Conservation (phyloP, 2,329 filamentous ascomycete species). For the Ophiostoma sp. region DNA sequence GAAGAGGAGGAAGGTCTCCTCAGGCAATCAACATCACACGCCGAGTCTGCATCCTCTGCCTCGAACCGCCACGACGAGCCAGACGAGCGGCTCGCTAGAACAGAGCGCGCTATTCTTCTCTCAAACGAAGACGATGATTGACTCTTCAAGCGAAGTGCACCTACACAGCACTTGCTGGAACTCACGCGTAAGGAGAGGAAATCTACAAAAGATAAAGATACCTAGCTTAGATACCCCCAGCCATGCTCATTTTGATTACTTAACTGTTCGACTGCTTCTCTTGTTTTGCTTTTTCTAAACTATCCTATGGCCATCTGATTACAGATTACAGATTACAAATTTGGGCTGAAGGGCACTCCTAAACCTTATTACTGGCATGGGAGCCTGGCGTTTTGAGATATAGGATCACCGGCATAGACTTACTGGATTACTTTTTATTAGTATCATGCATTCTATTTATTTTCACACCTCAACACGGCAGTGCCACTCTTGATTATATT, state of each 20-base stretch:
- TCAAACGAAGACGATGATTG: conserved; percentile 2
- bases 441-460: background rate
- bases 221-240: background rate
- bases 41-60: background rate
- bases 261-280: background rate
- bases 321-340: background rate
- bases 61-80: background rate
- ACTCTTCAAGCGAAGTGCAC: background rate
- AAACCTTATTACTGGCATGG: background rate
- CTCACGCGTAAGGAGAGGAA: background rate
- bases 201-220: conserved; percentile 3
- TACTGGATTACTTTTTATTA: background rate
- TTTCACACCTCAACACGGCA: background rate
- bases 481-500: too few relatives aligned
- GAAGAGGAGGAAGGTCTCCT: conserved; percentile 17
- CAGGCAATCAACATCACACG: background rate
- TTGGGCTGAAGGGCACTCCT: background rate
- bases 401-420: conserved; percentile 3
- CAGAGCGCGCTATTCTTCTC: conserved; percentile 19
- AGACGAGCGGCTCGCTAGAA: conserved; percentile 1
- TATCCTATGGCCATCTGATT: background rate
- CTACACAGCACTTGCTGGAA: background rate
- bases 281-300: background rate
- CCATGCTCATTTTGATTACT: background rate
- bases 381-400: conserved; percentile 3